These are phyloP conservation scores for Xylaria venustula DNA, from an alignment of 495 filamentous ascomycete species.

Conservation along the genomic window DNA sequence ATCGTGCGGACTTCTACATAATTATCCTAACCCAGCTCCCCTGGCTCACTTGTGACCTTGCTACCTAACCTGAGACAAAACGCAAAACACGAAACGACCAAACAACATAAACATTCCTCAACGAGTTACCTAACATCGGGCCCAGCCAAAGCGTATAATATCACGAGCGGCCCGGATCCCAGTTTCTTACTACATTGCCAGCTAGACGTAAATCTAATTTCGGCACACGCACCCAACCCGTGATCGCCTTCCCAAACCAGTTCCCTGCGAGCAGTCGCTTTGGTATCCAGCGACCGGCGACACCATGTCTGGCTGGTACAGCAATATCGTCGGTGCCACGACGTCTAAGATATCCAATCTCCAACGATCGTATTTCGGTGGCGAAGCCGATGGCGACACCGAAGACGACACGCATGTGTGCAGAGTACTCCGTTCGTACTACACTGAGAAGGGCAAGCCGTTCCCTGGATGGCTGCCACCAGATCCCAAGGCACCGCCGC, in stretches of 20 bases:
- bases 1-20: not conserved
- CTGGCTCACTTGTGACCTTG: not conserved
- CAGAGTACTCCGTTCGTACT: constrained; percentile 92
- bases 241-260: not conserved
- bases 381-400: constrained; percentile 85
- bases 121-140: not conserved
- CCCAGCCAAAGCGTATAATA: not conserved
- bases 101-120: not conserved
- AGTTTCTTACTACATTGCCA: not conserved
- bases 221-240: not conserved
- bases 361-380: constrained; percentile 70
- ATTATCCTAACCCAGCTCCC: too few species aligned
- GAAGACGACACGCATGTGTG: constrained; percentile 95
- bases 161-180: not conserved
- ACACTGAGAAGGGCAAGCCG: constrained; percentile 79
- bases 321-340: constrained; percentile 72
- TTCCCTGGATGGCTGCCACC: constrained; percentile 89
- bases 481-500: constrained; percentile 70
- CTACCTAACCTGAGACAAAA: not conserved
- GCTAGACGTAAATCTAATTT: not conserved
- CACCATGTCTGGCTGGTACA: constrained; percentile 78
- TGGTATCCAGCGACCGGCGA: constrained; percentile 1
- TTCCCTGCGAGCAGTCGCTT: not conserved
- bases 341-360: constrained; percentile 78
- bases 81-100: not conserved